phyloP scores from a whole-genome alignment of 805 yeast species.

The Spathaspora girioi region DNA sequence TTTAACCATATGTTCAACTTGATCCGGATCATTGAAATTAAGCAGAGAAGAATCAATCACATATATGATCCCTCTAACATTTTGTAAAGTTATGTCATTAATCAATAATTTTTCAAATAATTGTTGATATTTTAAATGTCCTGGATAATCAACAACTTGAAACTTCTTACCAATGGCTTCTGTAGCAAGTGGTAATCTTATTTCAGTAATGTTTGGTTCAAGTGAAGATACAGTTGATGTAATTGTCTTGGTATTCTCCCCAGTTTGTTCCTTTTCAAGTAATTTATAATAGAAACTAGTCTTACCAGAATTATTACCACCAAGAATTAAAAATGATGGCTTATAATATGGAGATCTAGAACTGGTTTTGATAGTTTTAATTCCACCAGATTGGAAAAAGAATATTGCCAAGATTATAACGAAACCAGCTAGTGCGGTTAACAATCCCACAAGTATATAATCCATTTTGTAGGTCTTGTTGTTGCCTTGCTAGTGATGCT shows the following conservation, averaged over 20 bases:
- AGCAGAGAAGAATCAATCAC: constrained; percentile 73
- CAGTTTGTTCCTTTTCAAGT: constrained; percentile 7
- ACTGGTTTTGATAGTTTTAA: constrained; percentile 7
- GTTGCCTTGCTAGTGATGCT: too few species aligned
- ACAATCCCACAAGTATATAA: constrained; percentile 19
- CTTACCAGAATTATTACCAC: constrained; percentile 65
- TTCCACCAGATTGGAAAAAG: constrained; percentile 19
- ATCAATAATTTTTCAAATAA: constrained; percentile 49
- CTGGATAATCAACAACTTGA: constrained; percentile 79
- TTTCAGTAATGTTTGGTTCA: constrained; percentile 27
- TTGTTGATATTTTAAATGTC: constrained; percentile 72
- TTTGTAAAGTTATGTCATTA: constrained; percentile 30
- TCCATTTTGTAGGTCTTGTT: constrained; percentile 19
- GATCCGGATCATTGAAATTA: constrained; percentile 38
- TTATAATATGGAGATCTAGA: constrained; percentile 18
- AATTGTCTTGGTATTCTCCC: constrained; percentile 8
- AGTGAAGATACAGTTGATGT: constrained; percentile 34
- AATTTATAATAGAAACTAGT: constrained; percentile 49
- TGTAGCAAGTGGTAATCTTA: constrained; percentile 33
- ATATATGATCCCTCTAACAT: constrained; percentile 66
- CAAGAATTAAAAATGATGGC: constrained; percentile 62
- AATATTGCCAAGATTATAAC: constrained; percentile 20
- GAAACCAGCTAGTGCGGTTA: constrained; percentile 25
- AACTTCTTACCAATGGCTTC: constrained; percentile 32
- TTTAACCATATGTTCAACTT: constrained; percentile 46